Evolutionary conservation across 345 rosid genomes (phyloP).

Genomic region (Clausena lansium): DNA sequence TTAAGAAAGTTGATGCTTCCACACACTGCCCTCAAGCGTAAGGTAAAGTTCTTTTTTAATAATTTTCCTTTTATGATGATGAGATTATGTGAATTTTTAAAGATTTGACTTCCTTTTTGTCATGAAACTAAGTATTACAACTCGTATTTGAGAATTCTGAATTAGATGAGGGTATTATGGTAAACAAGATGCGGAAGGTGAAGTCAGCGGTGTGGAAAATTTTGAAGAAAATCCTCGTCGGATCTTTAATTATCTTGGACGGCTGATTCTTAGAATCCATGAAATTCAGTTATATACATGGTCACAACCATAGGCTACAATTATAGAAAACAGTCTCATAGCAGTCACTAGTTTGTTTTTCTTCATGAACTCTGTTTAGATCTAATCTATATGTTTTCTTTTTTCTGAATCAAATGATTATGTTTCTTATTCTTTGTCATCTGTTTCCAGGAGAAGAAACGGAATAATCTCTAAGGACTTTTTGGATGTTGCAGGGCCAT

Average conservation of each 20-base stretch:
- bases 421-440: not conserved
- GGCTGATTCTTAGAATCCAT: not conserved
- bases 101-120: too few relatives aligned
- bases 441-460: slow-evolving; percentile 73
- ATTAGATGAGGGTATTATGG: too few relatives aligned
- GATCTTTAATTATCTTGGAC: not conserved
- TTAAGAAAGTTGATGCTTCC: slow-evolving; percentile 94
- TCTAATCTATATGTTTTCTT: not conserved
- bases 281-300: not conserved
- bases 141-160: too few relatives aligned
- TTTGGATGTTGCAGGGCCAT: slow-evolving; percentile 90
- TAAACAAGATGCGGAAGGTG: not conserved
- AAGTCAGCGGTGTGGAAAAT: not conserved
- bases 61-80: not conserved
- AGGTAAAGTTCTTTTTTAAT: slow-evolving; percentile 36
- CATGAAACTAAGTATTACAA: too few relatives aligned
- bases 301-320: not conserved
- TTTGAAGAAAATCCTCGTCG: not conserved
- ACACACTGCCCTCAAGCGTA: slow-evolving; percentile 64
- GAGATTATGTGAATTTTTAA: too few relatives aligned
- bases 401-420: not conserved
- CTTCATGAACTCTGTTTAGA: too few relatives aligned
- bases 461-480: slow-evolving; percentile 73
- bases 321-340: not conserved
- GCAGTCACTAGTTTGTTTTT: not conserved